Evolutionary conservation across 371 early-diverging fungal genomes (phyloP), one percentile per base, ranked within the genome.

Genomic region (Nematocida homosporus): DNA sequence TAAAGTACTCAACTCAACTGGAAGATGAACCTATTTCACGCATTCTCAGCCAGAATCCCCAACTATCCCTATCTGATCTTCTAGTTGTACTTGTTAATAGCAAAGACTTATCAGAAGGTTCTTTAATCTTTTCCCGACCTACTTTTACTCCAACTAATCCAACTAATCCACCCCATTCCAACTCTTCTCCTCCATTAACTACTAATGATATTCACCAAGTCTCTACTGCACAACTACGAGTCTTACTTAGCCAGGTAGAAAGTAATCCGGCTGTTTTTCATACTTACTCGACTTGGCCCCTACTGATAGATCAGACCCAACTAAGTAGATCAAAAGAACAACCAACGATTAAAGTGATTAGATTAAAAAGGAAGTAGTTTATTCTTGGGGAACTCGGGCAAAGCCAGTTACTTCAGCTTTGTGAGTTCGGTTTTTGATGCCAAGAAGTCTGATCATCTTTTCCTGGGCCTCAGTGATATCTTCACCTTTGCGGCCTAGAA

Each of bases 371-470:
- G 37, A 63, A 37, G 4, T 4, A 5, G 5, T 40, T 68, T 68
- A 68, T 57, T 68, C 56, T 57, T 56, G 4, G 20, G 57, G 69
- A n/a, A 68, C 55, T 3, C 40, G 48, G 16, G 47, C 35, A 13
- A 8, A 6, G 0, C 59, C 69, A 25, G 60, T 60, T 10, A 68
- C 51, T 38, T 3, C 32, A 48, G 55, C 69, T 13, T 50, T 30
- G 69, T 27, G 42, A 25, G n/a, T 38, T 56, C 55, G 56, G 56
- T 68, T 68, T 37, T 57, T 68, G 4, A 68, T 65, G 10, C 69
- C 69, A 27, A 68, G 41, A 23, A 68, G 41, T 40, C 40, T 68
- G 44, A 55, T 5, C 56, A 68, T 56, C 47, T 57, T 68, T 34
- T 57, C 69, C 35, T 56, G 56, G 23, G 47, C 69, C 44, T 68